Percentiles rank a stretch among this genome's conserved stretches.
Evolutionary conservation across 345 rosid genomes (phyloP).

Genomic region (Rhizophora mangle): DNA sequence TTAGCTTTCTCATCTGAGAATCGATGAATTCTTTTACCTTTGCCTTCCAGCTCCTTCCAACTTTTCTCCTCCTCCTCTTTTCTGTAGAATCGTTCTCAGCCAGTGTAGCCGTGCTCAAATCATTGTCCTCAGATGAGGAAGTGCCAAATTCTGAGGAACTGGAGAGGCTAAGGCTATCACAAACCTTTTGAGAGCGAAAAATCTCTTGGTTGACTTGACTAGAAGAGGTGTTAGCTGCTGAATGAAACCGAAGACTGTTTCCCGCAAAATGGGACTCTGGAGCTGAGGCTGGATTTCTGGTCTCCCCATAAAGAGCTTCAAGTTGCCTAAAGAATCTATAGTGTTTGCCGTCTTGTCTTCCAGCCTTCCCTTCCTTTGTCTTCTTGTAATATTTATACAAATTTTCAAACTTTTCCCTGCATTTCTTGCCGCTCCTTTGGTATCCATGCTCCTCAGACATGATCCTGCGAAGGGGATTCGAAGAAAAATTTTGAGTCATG

Average conservation of each 20-base stretch:
- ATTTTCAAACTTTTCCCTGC: constrained; percentile 97
- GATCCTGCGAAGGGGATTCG: constrained; percentile 40
- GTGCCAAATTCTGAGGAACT: constrained; percentile 63
- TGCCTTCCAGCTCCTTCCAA: constrained; percentile 57
- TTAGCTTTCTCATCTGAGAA: constrained; percentile 66
- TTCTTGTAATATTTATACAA: constrained; percentile 96
- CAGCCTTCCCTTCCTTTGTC: constrained; percentile 96
- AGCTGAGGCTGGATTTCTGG: constrained; percentile 40
- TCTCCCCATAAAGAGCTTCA: constrained; percentile 89
- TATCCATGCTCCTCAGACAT: constrained; percentile 98
- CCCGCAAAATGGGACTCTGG: constrained; percentile 44
- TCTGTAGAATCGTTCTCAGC: constrained; percentile 44
- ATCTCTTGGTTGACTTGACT: constrained; percentile 29
- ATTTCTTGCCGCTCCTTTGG: constrained; percentile 93
- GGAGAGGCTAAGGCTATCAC: constrained; percentile 82
- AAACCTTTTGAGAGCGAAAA: constrained; percentile 33
- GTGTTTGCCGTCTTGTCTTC: constrained; percentile 97
- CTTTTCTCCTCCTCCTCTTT: constrained; percentile 49
- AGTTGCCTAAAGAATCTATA: constrained; percentile 94
- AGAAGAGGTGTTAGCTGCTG: constrained; percentile 26
- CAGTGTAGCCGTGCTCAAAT: constrained; percentile 22
- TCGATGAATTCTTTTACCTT: constrained; percentile 85
- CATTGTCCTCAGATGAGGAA: constrained; percentile 58
- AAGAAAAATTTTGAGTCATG: background rate
- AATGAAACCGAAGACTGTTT: constrained; percentile 36